Evolutionary conservation across 805 yeast species (phyloP), one percentile per base, ranked within the genome.

Genomic region (Kluyveromyces siamensis): DNA sequence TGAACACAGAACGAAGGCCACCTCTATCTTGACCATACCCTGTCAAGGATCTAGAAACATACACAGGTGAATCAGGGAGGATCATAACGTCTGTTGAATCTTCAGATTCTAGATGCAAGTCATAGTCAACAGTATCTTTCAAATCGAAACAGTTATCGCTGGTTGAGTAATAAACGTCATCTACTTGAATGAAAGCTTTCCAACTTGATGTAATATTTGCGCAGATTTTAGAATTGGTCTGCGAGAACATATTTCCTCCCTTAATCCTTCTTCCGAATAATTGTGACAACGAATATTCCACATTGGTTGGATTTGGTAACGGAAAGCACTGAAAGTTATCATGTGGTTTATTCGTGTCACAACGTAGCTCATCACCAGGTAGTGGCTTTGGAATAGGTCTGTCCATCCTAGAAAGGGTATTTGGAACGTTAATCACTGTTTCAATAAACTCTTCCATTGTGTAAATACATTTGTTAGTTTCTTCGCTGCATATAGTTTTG

Each of bases 21-120:
- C 98, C 98, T 51, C 79, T 75, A 59, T 88, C 96, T 62, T 86
- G 95, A 1, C 96, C 89, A 60, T 83, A 84, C 0, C 98, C 97
- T 0, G 96, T 87, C 47, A 91, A 74, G 0, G 97, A 86, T 52
- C 99, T 76, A 18, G 93, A 83, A 0, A 84, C 95, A 48, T 62
- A 64, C 2, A 93, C 69, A 1, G 93, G 93, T 0, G 88, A 87
- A 1, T 59, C 53, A 1, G 60, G 65, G 0, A 71, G 52, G 0
- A 72, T 69, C 1, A 65, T 58, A 2, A 78, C 73, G 1, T 62
- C 52, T 0, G 72, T 56, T 8, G 85, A 74, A 52, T 83, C 69
- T 0, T 60, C 53, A 0, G 89, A 67, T 45, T 57, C 55, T 37
- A 69, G 42, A 38, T 50, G 46, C 14, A 71, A 40, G 49, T 70